Percentiles rank a stretch among this genome's conserved stretches.
phyloP scores from a whole-genome alignment of 1,139 yeast species.

The Kurtzmaniella quercitrusa region DNA sequence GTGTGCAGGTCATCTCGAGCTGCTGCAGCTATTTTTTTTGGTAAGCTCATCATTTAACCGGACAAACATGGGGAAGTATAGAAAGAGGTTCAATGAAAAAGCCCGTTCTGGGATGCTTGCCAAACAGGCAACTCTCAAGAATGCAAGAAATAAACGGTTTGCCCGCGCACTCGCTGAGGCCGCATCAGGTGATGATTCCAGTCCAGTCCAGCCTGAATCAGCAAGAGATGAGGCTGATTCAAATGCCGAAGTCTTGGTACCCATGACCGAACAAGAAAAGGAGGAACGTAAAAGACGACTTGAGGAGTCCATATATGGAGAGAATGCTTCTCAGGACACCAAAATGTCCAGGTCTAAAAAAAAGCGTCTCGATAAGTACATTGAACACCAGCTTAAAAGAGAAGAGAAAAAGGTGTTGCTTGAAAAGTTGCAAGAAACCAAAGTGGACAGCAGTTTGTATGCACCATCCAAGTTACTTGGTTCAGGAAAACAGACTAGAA shows the following conservation, averaged over 20 bases:
- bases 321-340: conserved; percentile 51
- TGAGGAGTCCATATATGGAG: conserved; percentile 50
- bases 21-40: conserved; percentile 1
- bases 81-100: conserved; percentile 78
- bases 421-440: conserved; percentile 66
- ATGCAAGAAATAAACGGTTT: conserved; percentile 66
- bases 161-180: conserved; percentile 42
- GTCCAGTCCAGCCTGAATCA: conserved; percentile 6
- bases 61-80: conserved; percentile 67
- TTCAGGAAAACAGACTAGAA: conserved; percentile 67
- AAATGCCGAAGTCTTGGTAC: conserved; percentile 57
- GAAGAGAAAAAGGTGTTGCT: conserved; percentile 82
- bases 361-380: conserved; percentile 73
- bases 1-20: conserved; percentile 1
- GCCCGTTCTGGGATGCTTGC: conserved; percentile 84
- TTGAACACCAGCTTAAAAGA: conserved; percentile 83
- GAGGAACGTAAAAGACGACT: conserved; percentile 62
- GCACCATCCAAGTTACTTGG: conserved; percentile 77
- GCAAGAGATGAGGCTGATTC: conserved; percentile 32
- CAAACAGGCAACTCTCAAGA: conserved; percentile 67
- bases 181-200: conserved; percentile 14
- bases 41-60: neutral
- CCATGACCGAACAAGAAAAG: conserved; percentile 54
- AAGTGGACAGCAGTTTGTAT: conserved; percentile 65
- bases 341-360: conserved; percentile 71